These are phyloP conservation scores for Tricholoma matsutake DNA, from an alignment of 768 basidiomycete genomes.

Conservation along the genomic window DNA sequence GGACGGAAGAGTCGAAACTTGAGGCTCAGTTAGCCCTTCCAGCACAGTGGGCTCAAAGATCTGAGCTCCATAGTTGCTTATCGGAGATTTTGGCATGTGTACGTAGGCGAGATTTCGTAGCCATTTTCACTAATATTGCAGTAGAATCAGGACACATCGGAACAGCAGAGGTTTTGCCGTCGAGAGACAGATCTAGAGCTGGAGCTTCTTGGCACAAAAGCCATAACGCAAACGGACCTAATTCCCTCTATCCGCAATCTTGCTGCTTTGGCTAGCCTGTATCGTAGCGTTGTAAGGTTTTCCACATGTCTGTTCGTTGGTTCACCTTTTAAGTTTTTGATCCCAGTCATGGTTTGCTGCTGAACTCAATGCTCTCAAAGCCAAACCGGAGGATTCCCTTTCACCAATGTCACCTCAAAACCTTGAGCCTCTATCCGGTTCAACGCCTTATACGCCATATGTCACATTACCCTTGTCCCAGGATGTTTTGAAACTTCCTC, in stretches of 20 bases:
- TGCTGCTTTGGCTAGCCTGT: conserved; percentile 70
- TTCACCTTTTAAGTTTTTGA: background rate
- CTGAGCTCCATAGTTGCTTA: conserved; percentile 74
- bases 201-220: conserved; percentile 53
- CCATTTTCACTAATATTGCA: conserved; percentile 1
- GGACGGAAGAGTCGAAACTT: conserved; percentile 30
- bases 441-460: conserved; percentile 45
- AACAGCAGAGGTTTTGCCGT: conserved; percentile 55
- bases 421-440: conserved; percentile 49
- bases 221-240: conserved; percentile 61
- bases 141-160: conserved; percentile 39
- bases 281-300: conserved; percentile 78
- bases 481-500: conserved; percentile 62
- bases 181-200: conserved; percentile 83
- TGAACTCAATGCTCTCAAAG: conserved; percentile 66
- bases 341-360: conserved; percentile 80
- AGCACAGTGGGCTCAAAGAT: conserved; percentile 81
- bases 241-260: conserved; percentile 71
- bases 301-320: background rate
- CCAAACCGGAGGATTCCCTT: conserved; percentile 50
- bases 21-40: conserved; percentile 54
- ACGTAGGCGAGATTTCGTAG: conserved; percentile 19
- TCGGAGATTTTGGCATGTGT: conserved; percentile 61
- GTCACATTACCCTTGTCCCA: conserved; percentile 40
- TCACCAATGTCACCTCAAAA: conserved; percentile 51